These are phyloP conservation scores for Ustilago shanxiensis DNA, from an alignment of 1,284 basidiomycete genomes.

Conservation along the genomic window DNA sequence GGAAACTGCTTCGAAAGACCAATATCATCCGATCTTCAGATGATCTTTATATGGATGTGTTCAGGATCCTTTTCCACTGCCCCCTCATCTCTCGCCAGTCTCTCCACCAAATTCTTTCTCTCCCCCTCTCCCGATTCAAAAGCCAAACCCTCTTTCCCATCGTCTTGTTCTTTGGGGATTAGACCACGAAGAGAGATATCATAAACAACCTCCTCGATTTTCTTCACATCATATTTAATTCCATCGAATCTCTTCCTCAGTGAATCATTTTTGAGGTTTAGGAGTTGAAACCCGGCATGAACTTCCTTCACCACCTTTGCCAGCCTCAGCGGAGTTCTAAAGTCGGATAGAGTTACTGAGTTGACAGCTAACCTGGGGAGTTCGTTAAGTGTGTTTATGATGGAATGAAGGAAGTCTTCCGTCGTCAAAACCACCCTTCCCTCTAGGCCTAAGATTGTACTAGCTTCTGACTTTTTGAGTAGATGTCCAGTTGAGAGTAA, in stretches of 20 bases:
- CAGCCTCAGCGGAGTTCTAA: slow-evolving; percentile 57
- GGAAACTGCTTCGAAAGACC: too few relatives aligned
- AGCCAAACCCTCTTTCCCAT: slow-evolving; percentile 19
- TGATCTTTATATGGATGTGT: too few relatives aligned
- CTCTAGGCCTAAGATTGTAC: slow-evolving; percentile 30
- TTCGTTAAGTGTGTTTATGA: slow-evolving; percentile 64
- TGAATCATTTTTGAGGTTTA: slow-evolving; percentile 69
- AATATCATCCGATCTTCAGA: too few relatives aligned
- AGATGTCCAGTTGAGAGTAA: slow-evolving; percentile 49
- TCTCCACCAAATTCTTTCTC: neutral
- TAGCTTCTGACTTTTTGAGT: slow-evolving; percentile 44
- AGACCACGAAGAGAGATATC: slow-evolving; percentile 63
- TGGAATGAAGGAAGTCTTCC: slow-evolving; percentile 65
- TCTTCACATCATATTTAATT: slow-evolving; percentile 69
- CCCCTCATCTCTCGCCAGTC: neutral
- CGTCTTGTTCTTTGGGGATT: slow-evolving; percentile 19
- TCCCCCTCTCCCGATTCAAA: neutral
- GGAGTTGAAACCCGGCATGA: slow-evolving; percentile 64
- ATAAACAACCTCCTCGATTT: slow-evolving; percentile 68
- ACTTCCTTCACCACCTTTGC: slow-evolving; percentile 65
- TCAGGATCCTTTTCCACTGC: too few relatives aligned
- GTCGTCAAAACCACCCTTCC: slow-evolving; percentile 43
- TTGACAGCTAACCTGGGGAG: slow-evolving; percentile 55
- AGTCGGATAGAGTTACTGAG: slow-evolving; percentile 59
- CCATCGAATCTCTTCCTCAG: slow-evolving; percentile 66